Conservation (phyloP, 371 early-diverging fungal genomes). For the Capillidium heterosporum region DNA sequence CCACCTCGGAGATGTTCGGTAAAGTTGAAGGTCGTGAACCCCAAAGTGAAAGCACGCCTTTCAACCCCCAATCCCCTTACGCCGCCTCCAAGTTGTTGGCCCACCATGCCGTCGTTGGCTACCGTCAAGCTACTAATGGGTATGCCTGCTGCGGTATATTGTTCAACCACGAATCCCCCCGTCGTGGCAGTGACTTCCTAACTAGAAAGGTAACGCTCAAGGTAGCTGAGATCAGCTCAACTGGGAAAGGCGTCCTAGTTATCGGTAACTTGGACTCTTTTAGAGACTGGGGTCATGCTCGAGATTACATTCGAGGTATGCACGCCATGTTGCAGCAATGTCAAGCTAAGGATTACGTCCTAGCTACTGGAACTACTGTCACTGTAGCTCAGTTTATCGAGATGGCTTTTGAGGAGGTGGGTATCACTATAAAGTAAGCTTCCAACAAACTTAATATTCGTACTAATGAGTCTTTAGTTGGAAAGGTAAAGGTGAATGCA, state of each 20-base stretch:
- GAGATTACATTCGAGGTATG: slow-evolving; percentile 74
- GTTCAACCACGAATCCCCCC: slow-evolving; percentile 75
- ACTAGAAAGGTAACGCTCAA: slow-evolving; percentile 70
- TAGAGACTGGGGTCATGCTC: slow-evolving; percentile 81
- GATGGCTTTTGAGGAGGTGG: slow-evolving; percentile 52
- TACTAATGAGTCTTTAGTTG: slow-evolving; percentile 15
- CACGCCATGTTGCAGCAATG: slow-evolving; percentile 77
- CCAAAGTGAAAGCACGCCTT: slow-evolving; percentile 70
- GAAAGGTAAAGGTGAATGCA: slow-evolving; percentile 57
- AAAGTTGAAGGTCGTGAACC: slow-evolving; percentile 55
- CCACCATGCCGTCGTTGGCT: slow-evolving; percentile 67
- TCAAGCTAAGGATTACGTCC: slow-evolving; percentile 55
- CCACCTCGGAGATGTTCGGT: slow-evolving; percentile 66
- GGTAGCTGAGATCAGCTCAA: slow-evolving; percentile 56
- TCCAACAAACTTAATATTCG: background rate
- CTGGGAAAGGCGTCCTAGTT: slow-evolving; percentile 47
- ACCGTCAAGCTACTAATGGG: slow-evolving; percentile 68
- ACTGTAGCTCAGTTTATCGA: slow-evolving; percentile 68
- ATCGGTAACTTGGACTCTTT: slow-evolving; percentile 70
- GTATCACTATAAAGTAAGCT: slow-evolving; percentile 27
- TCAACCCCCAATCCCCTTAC: slow-evolving; percentile 74
- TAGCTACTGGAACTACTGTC: slow-evolving; percentile 72
- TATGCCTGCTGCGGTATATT: slow-evolving; percentile 71
- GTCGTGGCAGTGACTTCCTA: slow-evolving; percentile 68
- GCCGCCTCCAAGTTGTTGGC: slow-evolving; percentile 68